Percentiles rank a stretch among this genome's conserved stretches.
Conservation (phyloP, 225 moss, liverwort and hornwort genomes). For the Pseudoscleropodium purum region DNA sequence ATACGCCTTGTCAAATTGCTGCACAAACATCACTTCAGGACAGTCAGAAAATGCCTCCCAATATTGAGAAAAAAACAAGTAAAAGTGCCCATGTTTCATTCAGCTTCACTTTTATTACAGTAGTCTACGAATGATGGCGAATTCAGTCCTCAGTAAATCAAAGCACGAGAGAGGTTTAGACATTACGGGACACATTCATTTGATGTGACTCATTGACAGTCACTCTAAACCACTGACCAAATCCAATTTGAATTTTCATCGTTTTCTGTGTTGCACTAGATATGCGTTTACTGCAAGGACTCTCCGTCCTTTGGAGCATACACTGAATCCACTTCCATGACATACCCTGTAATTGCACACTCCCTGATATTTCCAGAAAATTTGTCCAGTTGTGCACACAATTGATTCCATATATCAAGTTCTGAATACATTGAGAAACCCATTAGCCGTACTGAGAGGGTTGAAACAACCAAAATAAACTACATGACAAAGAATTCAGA, state of each 20-base stretch:
- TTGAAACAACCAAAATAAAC: background rate
- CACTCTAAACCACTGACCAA: background rate
- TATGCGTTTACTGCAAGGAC: background rate
- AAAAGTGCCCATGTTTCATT: background rate
- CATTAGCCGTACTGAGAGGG: background rate
- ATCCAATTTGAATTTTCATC: background rate
- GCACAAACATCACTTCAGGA: background rate
- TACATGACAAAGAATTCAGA: background rate
- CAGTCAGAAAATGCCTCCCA: background rate
- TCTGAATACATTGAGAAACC: background rate
- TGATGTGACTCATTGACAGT: background rate
- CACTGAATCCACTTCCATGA: background rate
- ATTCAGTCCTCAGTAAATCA: background rate
- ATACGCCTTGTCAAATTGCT: slow-evolving; percentile 66
- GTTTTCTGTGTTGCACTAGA: background rate
- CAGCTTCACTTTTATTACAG: no score
- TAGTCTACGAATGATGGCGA: background rate
- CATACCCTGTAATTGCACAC: background rate
- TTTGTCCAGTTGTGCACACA: background rate
- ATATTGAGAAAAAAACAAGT: background rate
- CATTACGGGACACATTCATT: background rate
- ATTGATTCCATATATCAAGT: background rate
- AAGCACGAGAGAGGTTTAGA: background rate
- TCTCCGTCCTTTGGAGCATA: background rate
- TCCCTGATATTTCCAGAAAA: background rate